These are phyloP conservation scores for Lactarius quietus DNA, from an alignment of 768 basidiomycete genomes.

Conservation along the genomic window DNA sequence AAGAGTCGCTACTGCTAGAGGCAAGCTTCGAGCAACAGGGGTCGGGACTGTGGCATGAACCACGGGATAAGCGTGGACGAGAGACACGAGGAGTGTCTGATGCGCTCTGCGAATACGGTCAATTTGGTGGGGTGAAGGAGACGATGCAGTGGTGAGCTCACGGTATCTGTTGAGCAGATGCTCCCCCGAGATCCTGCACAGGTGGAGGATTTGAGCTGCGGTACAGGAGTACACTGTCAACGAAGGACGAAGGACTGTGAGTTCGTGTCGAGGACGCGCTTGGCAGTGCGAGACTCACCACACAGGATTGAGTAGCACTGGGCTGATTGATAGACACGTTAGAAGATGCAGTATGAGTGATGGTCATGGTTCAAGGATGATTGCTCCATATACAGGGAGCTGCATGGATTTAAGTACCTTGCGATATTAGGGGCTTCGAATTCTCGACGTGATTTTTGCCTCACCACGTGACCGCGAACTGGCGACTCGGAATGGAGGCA, in stretches of 20 bases:
- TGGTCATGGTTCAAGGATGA: not conserved
- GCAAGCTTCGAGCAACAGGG: not conserved
- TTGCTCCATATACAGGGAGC: not conserved
- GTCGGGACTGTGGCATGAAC: not conserved
- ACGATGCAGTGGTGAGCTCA: not conserved
- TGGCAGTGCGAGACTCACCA: not conserved
- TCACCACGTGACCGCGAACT: conserved; percentile 14
- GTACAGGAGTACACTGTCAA: not conserved
- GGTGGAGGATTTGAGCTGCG: not conserved
- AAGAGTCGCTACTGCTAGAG: not conserved
- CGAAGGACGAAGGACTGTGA: not conserved
- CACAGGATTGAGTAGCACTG: not conserved
- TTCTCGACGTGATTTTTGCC: not conserved
- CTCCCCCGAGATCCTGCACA: not conserved
- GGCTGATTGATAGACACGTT: not conserved
- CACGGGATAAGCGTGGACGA: not conserved
- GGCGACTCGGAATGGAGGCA: not conserved
- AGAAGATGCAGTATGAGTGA: not conserved
- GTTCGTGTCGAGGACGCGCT: not conserved
- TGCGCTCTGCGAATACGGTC: not conserved
- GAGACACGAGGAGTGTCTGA: not conserved
- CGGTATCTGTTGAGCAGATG: not conserved
- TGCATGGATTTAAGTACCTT: conserved; percentile 13
- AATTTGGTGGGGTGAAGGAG: not conserved
- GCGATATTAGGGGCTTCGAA: conserved; percentile 12